Evolutionary conservation across 2,329 filamentous ascomycete genomes (phyloP), one percentile per base, ranked within the genome.

Genomic region (Trichoderma hamatum): DNA sequence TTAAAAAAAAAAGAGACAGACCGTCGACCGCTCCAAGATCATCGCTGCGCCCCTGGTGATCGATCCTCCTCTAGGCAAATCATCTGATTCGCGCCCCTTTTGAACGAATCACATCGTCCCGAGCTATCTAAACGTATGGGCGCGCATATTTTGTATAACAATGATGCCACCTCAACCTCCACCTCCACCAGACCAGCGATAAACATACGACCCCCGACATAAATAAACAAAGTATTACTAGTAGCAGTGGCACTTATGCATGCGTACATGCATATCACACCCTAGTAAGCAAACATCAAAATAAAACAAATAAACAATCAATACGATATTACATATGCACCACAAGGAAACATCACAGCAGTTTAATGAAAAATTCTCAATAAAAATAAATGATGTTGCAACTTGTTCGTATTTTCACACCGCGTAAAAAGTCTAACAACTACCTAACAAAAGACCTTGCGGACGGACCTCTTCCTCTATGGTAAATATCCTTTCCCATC

Each of bases 1-100:
- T 43, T n/a, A 19, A 34, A 34, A 34, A 39, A 11, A 36, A 43
- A 19, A 6, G 2, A 32, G 34, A 43, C 39, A 9, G 26, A 11
- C 54, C n/a, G 30, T 43, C 30, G 11, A 32, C 36, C 36, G 5
- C 3, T 21, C 54, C 11, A 39, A 19, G 32, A 66, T 69, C 30
- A 67, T 60, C 62, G 43, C 67, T 49, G 43, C 56, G 62, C 68
- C 68, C 68, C 68, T 69, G 68, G 46, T 69, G 62, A 67, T 69
- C 68, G 46, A 49, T 49, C 58, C 58, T 34, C 36, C n/a, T 30
- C 13, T 28, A n/a, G 32, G 28, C 19, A 28, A 52, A 1, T 26
- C 30, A 3, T 58, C 32, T 51, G 49, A 62, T 68, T 68, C 49
- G 49, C 36, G 49, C 16, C n/a, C 34, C 19, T 14, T 26, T 26